Percentiles rank a stretch among this genome's conserved stretches.
phyloP scores from a whole-genome alignment of 108 stramenopile genomes.

The Epipyxis sp. region DNA sequence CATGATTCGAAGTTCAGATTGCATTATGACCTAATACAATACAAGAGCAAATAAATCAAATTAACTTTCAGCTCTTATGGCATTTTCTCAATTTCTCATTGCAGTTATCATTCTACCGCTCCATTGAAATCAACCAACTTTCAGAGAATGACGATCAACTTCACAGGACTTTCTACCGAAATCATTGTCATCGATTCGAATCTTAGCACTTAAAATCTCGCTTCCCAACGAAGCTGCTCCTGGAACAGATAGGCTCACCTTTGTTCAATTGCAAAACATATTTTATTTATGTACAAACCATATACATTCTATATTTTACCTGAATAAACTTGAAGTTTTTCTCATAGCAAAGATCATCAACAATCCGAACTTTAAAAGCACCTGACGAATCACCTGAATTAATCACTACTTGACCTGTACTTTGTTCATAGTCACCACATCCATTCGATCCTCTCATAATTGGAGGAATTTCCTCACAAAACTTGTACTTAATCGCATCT shows the following conservation, averaged over 20 bases:
- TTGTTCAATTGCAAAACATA: background rate
- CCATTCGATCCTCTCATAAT: slow-evolving; percentile 38
- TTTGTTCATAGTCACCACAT: slow-evolving; percentile 74
- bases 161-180: background rate
- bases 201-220: slow-evolving; percentile 58
- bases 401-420: slow-evolving; percentile 62
- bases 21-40: no score
- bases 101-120: no score
- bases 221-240: slow-evolving; percentile 63
- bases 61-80: no score
- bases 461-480: slow-evolving; percentile 46
- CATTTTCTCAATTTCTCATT: no score
- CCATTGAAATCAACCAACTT: no score
- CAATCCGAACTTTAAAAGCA: slow-evolving; percentile 60
- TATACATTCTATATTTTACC: slow-evolving; percentile 27
- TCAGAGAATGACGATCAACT: no score
- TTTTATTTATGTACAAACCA: background rate
- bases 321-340: slow-evolving; percentile 66
- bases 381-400: slow-evolving; percentile 45
- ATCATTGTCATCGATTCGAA: slow-evolving; percentile 73
- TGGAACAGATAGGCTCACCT: slow-evolving; percentile 57
- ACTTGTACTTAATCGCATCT: slow-evolving; percentile 53
- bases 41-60: no score
- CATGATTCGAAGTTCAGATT: no score
- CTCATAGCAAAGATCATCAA: slow-evolving; percentile 71